Evolutionary conservation across 257 asterid species (phyloP), one percentile per base, ranked within the genome.

Genomic region (Solanum clarkiae): DNA sequence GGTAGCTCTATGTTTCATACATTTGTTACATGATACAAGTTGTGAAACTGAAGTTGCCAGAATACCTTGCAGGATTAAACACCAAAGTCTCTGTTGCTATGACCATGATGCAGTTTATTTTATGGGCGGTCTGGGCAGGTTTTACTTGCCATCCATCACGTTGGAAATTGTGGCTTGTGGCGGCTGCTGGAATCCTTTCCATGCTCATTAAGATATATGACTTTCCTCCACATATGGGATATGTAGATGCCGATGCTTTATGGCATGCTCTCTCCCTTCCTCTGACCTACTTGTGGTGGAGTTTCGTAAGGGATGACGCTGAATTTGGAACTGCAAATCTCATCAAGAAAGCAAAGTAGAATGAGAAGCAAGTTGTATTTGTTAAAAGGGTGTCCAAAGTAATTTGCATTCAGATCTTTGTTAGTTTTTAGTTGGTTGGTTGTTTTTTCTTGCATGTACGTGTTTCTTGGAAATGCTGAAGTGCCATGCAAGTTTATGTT

Each of bases 111-210:
- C 95, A 94, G 89, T 88, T 92, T 5, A 32, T 81, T 4, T 1
- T 93, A 87, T 94, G 98, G 98, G 94, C 93, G 11, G 87, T 91
- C 80, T 95, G 99, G 99, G 98, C 96, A 16, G 92, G 91, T 54
- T 85, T 88, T 26, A 87, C 91, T 69, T 81, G 47, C 40, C 99
- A 95, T 89, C 99, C 98, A 2, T 88, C 97, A 47, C 91, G 94
- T 45, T 80, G 86, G 93, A 94, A 95, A 91, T 86, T 95, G 86
- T 92, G 96, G 95, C 89, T 88, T 53, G 93, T 92, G 57, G 95
- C 88, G 15, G 18, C 89, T 74, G 98, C 95, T 32, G 94, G 98
- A 10, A 89, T 86, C 66, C 80, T 93, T 4, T 91, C 93, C 32
- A 91, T 91, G 93, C 91, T 95, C 53, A 66, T 92, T 18, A 96